phyloP scores from a whole-genome alignment of 306 rosid species.

The Pyrus communis region DNA sequence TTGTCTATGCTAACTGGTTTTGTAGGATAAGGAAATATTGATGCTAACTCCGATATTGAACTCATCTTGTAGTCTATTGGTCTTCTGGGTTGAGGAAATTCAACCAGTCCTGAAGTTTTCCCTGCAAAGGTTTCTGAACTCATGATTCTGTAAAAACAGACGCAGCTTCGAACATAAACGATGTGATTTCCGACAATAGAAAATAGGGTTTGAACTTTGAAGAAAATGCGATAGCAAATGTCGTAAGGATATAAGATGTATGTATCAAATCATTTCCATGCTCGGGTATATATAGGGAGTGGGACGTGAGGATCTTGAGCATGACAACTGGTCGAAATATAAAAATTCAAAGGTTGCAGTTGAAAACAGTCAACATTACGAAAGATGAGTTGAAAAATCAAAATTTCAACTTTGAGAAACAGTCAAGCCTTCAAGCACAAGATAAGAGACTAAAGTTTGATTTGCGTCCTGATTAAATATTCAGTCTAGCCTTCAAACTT shows the following conservation, averaged over 20 bases:
- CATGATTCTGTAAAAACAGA: background rate
- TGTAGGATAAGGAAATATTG: background rate
- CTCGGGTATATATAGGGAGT: background rate
- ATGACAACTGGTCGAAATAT: background rate
- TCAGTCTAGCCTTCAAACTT: background rate
- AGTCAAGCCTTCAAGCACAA: background rate
- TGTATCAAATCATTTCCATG: background rate
- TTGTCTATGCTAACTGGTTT: background rate
- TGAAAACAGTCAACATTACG: background rate
- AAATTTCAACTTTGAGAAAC: background rate
- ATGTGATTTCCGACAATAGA: background rate
- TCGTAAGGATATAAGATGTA: background rate
- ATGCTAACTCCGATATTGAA: background rate
- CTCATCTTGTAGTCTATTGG: background rate
- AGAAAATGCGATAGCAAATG: background rate
- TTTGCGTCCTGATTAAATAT: too few relatives aligned
- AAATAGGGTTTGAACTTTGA: background rate
- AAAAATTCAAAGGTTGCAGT: background rate
- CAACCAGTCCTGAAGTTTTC: background rate
- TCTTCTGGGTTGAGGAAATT: slow-evolving; percentile 16
- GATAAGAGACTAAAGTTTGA: background rate
- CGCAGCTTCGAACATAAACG: background rate
- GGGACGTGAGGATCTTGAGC: background rate
- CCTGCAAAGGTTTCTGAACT: background rate
- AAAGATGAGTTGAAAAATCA: background rate